These are phyloP conservation scores for Ascosphaera apis DNA, from an alignment of 2,329 filamentous ascomycete species.

Conservation along the genomic window DNA sequence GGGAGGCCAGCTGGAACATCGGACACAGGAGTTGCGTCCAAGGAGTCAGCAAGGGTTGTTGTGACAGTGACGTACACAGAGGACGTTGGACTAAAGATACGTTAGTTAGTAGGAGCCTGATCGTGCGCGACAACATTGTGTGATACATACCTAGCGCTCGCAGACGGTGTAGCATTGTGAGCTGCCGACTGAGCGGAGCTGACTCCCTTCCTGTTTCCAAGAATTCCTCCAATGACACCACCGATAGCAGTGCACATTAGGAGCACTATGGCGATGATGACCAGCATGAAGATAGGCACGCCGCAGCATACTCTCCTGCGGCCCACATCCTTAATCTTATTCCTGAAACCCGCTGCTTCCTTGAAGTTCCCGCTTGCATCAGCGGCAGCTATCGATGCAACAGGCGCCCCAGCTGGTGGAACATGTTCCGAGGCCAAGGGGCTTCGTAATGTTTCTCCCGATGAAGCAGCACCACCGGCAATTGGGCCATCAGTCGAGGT, in stretches of 20 bases:
- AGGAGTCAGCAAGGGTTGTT: constrained; percentile 23
- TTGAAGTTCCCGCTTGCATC: constrained; percentile 9
- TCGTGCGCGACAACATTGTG: background rate
- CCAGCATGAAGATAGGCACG: constrained; percentile 28
- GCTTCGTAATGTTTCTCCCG: constrained; percentile 2
- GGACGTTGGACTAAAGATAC: constrained; percentile 6
- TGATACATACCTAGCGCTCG: no score
- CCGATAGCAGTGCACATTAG: constrained; percentile 28
- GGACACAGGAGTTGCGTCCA: constrained; percentile 29
- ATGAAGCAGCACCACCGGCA: constrained; percentile 3
- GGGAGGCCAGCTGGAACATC: constrained; percentile 20
- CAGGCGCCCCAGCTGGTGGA: constrained; percentile 7
- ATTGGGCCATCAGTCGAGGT: constrained; percentile 5
- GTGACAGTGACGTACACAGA: constrained; percentile 23
- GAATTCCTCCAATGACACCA: constrained; percentile 29
- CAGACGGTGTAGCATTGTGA: no score
- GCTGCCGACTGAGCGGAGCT: no score
- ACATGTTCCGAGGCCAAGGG: constrained; percentile 6
- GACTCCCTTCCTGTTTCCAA: constrained; percentile 21
- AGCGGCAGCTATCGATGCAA: constrained; percentile 7
- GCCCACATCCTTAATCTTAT: constrained; percentile 23
- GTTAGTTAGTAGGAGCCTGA: constrained; percentile 6
- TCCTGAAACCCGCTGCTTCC: constrained; percentile 19
- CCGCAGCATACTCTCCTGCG: constrained; percentile 24
- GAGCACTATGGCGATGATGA: constrained; percentile 23